phyloP scores from a whole-genome alignment of 306 rosid genomes.

The Ormosia emarginata region DNA sequence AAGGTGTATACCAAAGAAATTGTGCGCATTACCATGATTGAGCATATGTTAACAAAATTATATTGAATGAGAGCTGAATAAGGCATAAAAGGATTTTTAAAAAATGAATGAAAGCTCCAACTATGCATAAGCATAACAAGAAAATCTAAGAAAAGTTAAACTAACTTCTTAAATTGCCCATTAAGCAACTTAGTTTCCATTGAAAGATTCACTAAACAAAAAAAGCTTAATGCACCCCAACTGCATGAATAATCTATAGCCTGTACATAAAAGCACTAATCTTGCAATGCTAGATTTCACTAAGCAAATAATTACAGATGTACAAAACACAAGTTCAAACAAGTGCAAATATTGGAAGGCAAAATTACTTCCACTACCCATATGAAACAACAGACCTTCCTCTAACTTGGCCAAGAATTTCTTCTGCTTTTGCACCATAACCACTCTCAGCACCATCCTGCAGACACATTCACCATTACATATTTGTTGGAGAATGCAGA shows the following conservation, averaged over 20 bases:
- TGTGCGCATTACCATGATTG: background rate
- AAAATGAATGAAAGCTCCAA: background rate
- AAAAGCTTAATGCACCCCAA: background rate
- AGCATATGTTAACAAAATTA: background rate
- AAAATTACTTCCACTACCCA: background rate
- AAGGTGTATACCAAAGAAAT: background rate
- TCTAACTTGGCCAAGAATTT: constrained; percentile 87
- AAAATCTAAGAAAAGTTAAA: background rate
- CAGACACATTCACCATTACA: constrained; percentile 23
- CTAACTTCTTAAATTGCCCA: background rate
- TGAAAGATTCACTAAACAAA: background rate
- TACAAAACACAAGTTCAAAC: background rate
- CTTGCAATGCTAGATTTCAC: background rate
- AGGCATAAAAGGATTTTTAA: background rate
- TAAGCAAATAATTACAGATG: background rate
- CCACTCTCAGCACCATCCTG: constrained; percentile 91
- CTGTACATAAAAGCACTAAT: background rate
- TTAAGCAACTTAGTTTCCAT: background rate
- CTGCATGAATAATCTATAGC: background rate
- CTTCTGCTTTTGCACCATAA: constrained; percentile 97
- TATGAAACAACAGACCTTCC: constrained; percentile 59
- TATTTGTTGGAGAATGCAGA: background rate
- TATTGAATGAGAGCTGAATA: background rate
- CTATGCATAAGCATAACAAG: background rate
- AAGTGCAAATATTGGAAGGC: background rate